A percentile compares a stretch with the other conserved stretches of the same genome.
phyloP scores from a whole-genome alignment of 768 basidiomycete species.

The Lactarius evosmus region DNA sequence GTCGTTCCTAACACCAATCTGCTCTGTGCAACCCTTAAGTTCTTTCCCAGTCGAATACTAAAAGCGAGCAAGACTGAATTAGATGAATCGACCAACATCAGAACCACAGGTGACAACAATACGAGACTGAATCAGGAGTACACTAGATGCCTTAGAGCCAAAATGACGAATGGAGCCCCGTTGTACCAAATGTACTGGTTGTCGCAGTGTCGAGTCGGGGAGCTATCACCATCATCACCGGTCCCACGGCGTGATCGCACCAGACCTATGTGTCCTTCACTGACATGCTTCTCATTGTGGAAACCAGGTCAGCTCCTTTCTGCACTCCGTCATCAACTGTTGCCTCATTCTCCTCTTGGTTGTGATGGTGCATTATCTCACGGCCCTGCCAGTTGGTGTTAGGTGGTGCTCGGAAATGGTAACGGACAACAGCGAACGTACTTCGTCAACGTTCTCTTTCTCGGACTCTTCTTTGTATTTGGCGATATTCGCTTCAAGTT shows the following conservation, averaged over 20 bases:
- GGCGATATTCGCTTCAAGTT: conserved; percentile 56
- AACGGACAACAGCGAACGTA: conserved; percentile 5
- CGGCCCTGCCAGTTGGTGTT: conserved; percentile 14
- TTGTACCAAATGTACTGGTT: not conserved
- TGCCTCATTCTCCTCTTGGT: conserved; percentile 3
- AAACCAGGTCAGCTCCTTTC: conserved; percentile 5
- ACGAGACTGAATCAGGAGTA: not conserved
- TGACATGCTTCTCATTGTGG: not conserved
- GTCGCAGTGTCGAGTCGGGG: not conserved
- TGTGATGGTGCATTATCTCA: conserved; percentile 23
- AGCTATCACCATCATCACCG: not conserved
- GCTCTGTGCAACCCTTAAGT: too few relatives aligned
- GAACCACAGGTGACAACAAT: not conserved
- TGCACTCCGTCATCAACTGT: not conserved
- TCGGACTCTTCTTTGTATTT: conserved; percentile 82
- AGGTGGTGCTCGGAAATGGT: not conserved
- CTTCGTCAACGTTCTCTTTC: conserved; percentile 38
- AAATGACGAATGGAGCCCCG: not conserved
- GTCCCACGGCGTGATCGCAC: not conserved
- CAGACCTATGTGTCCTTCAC: conserved; percentile 3
- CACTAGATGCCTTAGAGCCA: not conserved
- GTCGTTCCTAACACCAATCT: too few relatives aligned
- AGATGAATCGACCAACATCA: not conserved
- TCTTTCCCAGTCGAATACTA: not conserved
- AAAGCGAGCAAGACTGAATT: not conserved